Base-by-base conservation (phyloP, 768 basidiomycete genomes). In the Boletus rubropictus region DNA sequence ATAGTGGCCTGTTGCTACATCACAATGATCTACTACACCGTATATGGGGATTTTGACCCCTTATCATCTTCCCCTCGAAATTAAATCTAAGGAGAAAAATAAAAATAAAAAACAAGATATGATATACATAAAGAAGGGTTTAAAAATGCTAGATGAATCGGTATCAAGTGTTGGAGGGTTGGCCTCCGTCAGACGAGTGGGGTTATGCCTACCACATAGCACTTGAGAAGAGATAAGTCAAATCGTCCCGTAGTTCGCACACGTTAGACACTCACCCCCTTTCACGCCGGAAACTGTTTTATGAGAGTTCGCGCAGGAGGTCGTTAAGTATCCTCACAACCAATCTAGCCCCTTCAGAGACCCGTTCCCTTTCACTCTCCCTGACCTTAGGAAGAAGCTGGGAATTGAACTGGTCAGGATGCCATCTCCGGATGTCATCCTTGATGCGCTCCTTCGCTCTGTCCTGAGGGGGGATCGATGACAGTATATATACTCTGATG, bases 331-430 rank as follows among this genome's bases (percentile, higher is more conserved):
- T 77, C 53, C 87, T 72, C 40, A 79, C 82, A 42, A 91, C 88
- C 24, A 68, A 66, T 22, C 86, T 86, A 1, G 84, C 84, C n/a
- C 82, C 88, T 48, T 77, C 75, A 65, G 78, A 76, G 41, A 90
- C 85, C 57, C 64, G 76, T 58, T 80, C 85, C 61, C 72, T 74
- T 50, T 89, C 84, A 29, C 62, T 71, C 51, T 82, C 80, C 40
- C 69, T 65, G 40, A 89, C 84, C 64, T 81, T 81, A 10, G 74
- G 68, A 59, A 89, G 62, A 44, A 78, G 67, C 62, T 83, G 81
- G 29, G 79, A 80, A 54, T 89, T 83, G 58, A 90, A 89, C 28
- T 84, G 79, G 66, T 90, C 88, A 4, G 88, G 87, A 65, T 90
- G 87, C 87, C 86, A 90, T 53, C 75, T 69, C 64, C 78, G 76